Evolutionary conservation across 2,329 filamentous ascomycete species (phyloP), one percentile per base, ranked within the genome.

Genomic region (Fusarium musae): DNA sequence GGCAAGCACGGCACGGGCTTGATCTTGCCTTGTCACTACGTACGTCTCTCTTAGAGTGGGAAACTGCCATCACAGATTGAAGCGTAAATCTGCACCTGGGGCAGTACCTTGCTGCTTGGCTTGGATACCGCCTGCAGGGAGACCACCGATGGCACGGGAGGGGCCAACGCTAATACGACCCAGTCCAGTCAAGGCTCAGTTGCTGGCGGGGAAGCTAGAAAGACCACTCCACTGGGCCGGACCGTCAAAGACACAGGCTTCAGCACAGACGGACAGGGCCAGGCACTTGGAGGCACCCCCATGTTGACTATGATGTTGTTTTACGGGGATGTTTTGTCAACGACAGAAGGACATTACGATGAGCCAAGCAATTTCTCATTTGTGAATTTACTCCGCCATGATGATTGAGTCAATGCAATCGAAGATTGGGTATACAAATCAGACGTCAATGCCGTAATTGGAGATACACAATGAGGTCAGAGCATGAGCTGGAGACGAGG

Each of bases 381-480:
- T 54, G 26, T 40, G n/a, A 40, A 36, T 43, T 58, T 44, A 39
- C 49, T 63, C 59, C 46, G 11, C n/a, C 39, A 54, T 47, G 30
- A 32, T 56, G 21, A 52, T 36, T 44, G 37, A 71, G 52, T 59
- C 53, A 59, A 61, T 61, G 59, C 58, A 59, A 64, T 54, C 43
- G 60, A 50, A 28, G 39, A 30, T 71, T 59, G 23, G 50, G 34
- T n/a, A 50, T 66, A 34, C 39, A 32, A 44, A 28, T 36, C 57
- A 50, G 50, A 67, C 28, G 32, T 64, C 58, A 70, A 67, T 74
- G 58, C 57, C 44, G 65, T 53, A 44, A 36, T 47, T 49, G 44
- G 49, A 58, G 53, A 52, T 71, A 73, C 65, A 74, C 59, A 68
- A 74, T 73, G 71, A 73, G 71, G 65, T 63, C 72, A 76, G 64